These are phyloP conservation scores for Aureobasidium sp. DNA, from an alignment of 2,329 filamentous ascomycete species.

Conservation along the genomic window DNA sequence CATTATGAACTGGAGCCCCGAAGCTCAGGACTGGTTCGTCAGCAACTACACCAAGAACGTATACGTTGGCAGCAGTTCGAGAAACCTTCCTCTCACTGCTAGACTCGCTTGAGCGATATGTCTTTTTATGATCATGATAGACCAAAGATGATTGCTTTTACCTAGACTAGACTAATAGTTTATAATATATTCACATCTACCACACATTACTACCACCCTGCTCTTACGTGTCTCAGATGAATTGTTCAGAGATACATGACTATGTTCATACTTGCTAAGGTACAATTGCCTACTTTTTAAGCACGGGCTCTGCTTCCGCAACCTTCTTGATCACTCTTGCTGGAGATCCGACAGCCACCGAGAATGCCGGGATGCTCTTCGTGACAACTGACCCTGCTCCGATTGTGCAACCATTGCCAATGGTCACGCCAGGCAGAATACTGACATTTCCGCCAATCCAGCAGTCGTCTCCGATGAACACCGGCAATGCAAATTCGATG, in stretches of 20 bases:
- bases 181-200: conserved; percentile 1
- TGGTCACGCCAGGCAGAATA: conserved; percentile 68
- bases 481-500: conserved; percentile 44
- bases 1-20: conserved; percentile 75
- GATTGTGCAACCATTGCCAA: conserved; percentile 66
- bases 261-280: neutral
- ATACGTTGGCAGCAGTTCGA: conserved; percentile 51
- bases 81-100: conserved; percentile 44
- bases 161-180: neutral
- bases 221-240: neutral
- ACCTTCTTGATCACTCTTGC: conserved; percentile 32
- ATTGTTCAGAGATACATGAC: neutral
- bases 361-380: conserved; percentile 44
- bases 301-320: neutral
- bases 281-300: neutral
- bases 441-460: conserved; percentile 68
- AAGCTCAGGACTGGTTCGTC: conserved; percentile 72
- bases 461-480: conserved; percentile 67
- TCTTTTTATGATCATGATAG: conserved; percentile 11
- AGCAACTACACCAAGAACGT: conserved; percentile 49
- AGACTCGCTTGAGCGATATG: conserved; percentile 5
- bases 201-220: neutral
- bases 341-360: conserved; percentile 34
- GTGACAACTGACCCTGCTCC: conserved; percentile 81
- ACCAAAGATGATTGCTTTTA: neutral